Conservation (phyloP, 192 early-diverging fungal genomes). For the Endogone sp. region DNA sequence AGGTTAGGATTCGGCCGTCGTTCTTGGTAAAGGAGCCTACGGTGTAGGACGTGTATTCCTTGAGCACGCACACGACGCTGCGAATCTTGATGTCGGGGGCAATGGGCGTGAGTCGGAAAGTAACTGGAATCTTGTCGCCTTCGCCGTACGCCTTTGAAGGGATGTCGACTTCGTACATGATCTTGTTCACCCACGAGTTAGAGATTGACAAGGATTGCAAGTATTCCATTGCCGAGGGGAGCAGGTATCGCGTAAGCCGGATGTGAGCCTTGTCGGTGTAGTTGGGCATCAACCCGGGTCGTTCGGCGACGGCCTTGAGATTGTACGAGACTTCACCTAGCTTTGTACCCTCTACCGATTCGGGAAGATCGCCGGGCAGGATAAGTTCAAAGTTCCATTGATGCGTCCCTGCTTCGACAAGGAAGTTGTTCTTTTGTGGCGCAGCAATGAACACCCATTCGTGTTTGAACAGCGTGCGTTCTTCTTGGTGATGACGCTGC, state of each 20-base stretch:
- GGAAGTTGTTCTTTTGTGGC: conserved; percentile 28
- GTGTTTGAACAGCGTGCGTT: conserved; percentile 40
- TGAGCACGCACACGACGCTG: conserved; percentile 37
- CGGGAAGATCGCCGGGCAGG: conserved; percentile 57
- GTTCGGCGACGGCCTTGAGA: conserved; percentile 48
- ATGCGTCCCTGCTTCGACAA: conserved; percentile 32
- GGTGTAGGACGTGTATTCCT: conserved; percentile 48
- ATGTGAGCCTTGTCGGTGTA: conserved; percentile 28
- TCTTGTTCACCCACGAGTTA: conserved; percentile 52
- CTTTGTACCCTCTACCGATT: conserved; percentile 42
- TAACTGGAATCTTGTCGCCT: conserved; percentile 44
- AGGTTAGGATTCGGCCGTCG: conserved; percentile 1
- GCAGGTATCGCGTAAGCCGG: conserved; percentile 39
- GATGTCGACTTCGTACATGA: conserved; percentile 50
- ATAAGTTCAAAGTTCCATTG: conserved; percentile 54
- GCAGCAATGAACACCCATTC: conserved; percentile 50
- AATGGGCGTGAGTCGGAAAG: conserved; percentile 43
- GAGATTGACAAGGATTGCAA: conserved; percentile 43
- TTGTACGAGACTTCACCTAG: conserved; percentile 46
- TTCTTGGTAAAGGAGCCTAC: conserved; percentile 11
- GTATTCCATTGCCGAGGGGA: conserved; percentile 46
- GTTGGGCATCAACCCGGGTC: conserved; percentile 46
- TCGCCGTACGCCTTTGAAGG: conserved; percentile 44
- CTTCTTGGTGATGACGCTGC: conserved; percentile 15
- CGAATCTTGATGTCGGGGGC: conserved; percentile 38